Conservation (phyloP, 2,329 filamentous ascomycete genomes). For the Ceratocystis diversiconidia region DNA sequence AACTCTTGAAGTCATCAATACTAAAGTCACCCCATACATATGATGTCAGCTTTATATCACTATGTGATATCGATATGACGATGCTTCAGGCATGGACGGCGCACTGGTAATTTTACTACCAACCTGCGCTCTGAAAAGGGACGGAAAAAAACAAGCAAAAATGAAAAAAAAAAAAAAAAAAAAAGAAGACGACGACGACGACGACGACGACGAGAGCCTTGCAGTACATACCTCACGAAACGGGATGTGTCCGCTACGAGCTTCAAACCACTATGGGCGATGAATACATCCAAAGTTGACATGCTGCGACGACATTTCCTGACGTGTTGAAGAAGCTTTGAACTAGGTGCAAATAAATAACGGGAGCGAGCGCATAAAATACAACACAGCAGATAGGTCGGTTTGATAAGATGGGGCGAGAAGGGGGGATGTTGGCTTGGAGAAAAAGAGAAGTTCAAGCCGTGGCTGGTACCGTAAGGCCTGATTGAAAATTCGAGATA, state of each 20-base stretch:
- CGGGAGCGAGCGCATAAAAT: conserved; percentile 4
- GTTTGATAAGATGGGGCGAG: not conserved
- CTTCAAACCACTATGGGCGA: conserved; percentile 84
- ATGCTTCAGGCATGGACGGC: conserved; percentile 9
- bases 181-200: not conserved
- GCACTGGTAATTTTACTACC: not conserved
- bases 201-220: not conserved
- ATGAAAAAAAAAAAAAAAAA: not conserved
- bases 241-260: conserved; percentile 62
- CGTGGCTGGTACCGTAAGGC: not conserved
- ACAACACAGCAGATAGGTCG: conserved; percentile 11
- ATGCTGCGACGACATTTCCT: conserved; percentile 17
- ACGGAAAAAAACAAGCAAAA: not conserved
- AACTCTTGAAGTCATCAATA: conserved; percentile 71
- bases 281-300: conserved; percentile 54
- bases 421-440: not conserved
- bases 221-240: conserved; percentile 50
- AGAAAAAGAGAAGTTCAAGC: not conserved
- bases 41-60: conserved; percentile 14
- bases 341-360: not conserved
- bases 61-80: conserved; percentile 1
- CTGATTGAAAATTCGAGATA: not conserved
- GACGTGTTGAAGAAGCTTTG: not conserved
- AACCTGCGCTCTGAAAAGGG: not conserved
- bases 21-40: conserved; percentile 29